Conservation (phyloP, 805 yeast genomes). For the Lachancea waltii region DNA sequence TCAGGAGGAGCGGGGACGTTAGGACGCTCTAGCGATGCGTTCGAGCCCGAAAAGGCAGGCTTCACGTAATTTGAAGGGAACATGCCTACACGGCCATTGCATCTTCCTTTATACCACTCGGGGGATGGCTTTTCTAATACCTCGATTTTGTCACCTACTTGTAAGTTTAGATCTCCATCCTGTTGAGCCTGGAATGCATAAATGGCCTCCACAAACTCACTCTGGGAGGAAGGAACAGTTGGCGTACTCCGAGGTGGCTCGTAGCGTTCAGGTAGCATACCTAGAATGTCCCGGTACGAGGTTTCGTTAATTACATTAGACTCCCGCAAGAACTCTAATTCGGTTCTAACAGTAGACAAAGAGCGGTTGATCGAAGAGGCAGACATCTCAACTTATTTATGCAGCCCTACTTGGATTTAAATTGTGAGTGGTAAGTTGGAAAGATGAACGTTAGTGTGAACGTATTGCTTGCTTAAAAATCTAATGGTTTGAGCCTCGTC, state of each 20-base stretch:
- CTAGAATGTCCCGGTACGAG: constrained; percentile 44
- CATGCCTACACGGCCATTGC: constrained; percentile 59
- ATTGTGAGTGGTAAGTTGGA: background rate
- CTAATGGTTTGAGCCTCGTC: background rate
- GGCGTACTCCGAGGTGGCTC: constrained; percentile 3
- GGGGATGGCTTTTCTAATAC: constrained; percentile 67
- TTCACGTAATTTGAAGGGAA: constrained; percentile 87
- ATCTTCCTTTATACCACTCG: constrained; percentile 88
- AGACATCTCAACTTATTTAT: constrained; percentile 28
- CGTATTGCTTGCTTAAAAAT: too few species aligned
- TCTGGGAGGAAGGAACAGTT: constrained; percentile 5
- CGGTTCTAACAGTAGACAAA: constrained; percentile 65
- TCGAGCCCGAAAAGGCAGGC: constrained; percentile 21
- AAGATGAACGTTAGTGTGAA: background rate
- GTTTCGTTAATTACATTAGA: constrained; percentile 61
- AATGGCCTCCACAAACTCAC: constrained; percentile 54
- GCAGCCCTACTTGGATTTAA: too few species aligned
- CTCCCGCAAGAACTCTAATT: constrained; percentile 71
- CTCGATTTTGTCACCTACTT: constrained; percentile 60
- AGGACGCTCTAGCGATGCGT: constrained; percentile 10
- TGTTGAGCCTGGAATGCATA: constrained; percentile 74
- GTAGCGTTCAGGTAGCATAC: constrained; percentile 47
- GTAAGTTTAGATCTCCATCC: constrained; percentile 61
- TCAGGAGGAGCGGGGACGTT: constrained; percentile 24
- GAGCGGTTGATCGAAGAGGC: constrained; percentile 71